phyloP scores from a whole-genome alignment of 129 eudicot genomes.

The Helianthus tuberosus region DNA sequence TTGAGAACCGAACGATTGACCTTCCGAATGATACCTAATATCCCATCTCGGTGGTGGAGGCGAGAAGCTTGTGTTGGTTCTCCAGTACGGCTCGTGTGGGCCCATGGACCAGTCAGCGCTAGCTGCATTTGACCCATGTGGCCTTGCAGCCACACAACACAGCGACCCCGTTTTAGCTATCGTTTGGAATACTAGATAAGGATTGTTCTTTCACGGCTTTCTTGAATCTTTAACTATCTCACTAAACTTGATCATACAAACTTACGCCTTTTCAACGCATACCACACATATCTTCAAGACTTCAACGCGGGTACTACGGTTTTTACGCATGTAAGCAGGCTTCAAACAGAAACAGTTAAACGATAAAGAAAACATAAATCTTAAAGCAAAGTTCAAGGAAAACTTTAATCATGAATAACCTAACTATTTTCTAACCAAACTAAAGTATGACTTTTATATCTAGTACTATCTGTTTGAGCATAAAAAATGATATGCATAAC shows the following conservation, averaged over 20 bases:
- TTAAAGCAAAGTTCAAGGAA: constrained; percentile 16
- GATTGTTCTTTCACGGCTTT: constrained; percentile 8
- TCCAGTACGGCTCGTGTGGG: constrained; percentile 96
- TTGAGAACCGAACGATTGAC: constrained; percentile 71
- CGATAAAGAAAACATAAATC: constrained; percentile 6
- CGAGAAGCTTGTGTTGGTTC: constrained; percentile 94
- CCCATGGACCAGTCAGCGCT: constrained; percentile 92
- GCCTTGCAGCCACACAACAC: constrained; percentile 99
- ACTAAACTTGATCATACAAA: constrained; percentile 2
- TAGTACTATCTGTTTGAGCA: constrained; percentile 12
- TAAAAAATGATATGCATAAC: neutral
- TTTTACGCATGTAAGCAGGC: neutral
- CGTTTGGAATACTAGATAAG: constrained; percentile 33
- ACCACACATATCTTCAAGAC: neutral
- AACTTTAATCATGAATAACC: constrained; percentile 9
- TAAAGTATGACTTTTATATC: constrained; percentile 15
- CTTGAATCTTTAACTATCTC: constrained; percentile 17
- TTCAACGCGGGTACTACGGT: neutral
- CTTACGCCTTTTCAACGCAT: constrained; percentile 11
- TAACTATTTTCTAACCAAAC: neutral
- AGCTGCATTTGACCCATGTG: constrained; percentile 89
- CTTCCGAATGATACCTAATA: constrained; percentile 70
- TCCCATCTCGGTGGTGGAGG: constrained; percentile 96
- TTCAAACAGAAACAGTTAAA: constrained; percentile 16
- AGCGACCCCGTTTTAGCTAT: constrained; percentile 99